A percentile compares a stretch with the other conserved stretches of the same genome.
Evolutionary conservation across 2,329 filamentous ascomycete genomes (phyloP).

Genomic region (Penicillium sp.): DNA sequence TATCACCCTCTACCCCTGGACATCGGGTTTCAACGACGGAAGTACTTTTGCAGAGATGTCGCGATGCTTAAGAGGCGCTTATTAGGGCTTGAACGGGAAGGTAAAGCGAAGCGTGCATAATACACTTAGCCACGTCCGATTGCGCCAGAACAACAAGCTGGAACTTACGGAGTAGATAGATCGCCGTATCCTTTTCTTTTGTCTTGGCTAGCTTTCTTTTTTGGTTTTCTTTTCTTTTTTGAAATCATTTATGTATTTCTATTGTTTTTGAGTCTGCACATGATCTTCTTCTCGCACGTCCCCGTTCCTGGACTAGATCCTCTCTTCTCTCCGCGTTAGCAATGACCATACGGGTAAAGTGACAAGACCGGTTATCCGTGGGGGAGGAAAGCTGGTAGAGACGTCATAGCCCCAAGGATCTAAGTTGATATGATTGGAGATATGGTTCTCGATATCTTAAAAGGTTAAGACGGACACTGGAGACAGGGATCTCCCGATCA

Average conservation of each 20-base stretch:
- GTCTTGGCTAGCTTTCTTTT: neutral
- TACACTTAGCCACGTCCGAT: slow-evolving; percentile 10
- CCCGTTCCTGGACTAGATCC: slow-evolving; percentile 18
- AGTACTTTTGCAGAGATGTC: neutral
- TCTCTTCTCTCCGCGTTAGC: slow-evolving; percentile 3
- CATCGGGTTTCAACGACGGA: neutral
- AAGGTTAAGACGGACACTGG: neutral
- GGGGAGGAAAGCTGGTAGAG: neutral
- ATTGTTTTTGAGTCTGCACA: slow-evolving; percentile 9
- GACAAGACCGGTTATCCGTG: slow-evolving; percentile 12
- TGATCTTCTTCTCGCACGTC: slow-evolving; percentile 24
- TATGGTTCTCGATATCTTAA: neutral
- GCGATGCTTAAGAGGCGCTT: neutral
- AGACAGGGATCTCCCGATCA: slow-evolving; percentile 4
- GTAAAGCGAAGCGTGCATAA: slow-evolving; percentile 20
- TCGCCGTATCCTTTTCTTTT: slow-evolving; percentile 12
- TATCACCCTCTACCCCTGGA: neutral
- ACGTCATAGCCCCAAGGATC: slow-evolving; percentile 20
- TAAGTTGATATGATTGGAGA: slow-evolving; percentile 7
- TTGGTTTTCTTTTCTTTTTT: slow-evolving; percentile 8
- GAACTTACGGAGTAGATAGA: slow-evolving; percentile 3
- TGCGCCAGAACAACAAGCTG: slow-evolving; percentile 15
- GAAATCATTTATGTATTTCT: neutral
- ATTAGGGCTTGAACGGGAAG: slow-evolving; percentile 10
- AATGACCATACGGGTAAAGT: too few species aligned